phyloP scores from a whole-genome alignment of 345 rosid genomes.

The Aquilaria sinensis region DNA sequence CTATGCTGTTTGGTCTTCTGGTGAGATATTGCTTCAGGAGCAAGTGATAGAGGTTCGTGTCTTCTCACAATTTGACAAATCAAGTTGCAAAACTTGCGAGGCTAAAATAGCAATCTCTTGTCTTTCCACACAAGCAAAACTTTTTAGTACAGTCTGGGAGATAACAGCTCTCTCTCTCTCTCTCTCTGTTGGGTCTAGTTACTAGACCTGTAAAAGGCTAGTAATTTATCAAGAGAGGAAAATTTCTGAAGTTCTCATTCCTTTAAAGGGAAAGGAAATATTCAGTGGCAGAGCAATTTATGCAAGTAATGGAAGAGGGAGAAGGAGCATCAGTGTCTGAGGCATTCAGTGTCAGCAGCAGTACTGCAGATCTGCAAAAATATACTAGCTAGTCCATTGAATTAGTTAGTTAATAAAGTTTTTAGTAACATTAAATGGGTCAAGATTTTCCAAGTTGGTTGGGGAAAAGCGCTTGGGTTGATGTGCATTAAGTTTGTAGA shows the following conservation, averaged over 20 bases:
- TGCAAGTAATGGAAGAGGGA: background rate
- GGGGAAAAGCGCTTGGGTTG: conserved; percentile 15
- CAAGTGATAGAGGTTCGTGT: conserved; percentile 26
- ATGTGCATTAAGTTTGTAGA: conserved; percentile 1
- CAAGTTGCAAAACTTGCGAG: conserved; percentile 7
- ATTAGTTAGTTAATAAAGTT: conserved; percentile 24
- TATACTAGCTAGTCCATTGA: background rate
- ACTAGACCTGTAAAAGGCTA: conserved; percentile 17
- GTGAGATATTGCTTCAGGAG: conserved; percentile 25
- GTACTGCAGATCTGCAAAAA: conserved; percentile 5
- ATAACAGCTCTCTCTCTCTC: conserved; percentile 11
- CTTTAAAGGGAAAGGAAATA: conserved; percentile 13
- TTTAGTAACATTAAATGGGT: conserved; percentile 9
- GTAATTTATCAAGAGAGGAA: conserved; percentile 27
- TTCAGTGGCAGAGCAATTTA: conserved; percentile 22
- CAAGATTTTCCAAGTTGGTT: conserved; percentile 28
- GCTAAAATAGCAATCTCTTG: conserved; percentile 7
- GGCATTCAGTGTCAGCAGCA: conserved; percentile 27
- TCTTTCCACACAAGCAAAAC: conserved; percentile 20
- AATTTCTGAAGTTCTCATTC: conserved; percentile 14
- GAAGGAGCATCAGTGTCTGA: conserved; percentile 18
- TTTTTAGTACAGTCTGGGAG: conserved; percentile 4
- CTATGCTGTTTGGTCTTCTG: conserved; percentile 5
- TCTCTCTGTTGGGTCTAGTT: conserved; percentile 15
- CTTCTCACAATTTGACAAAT: conserved; percentile 23